These are phyloP conservation scores for Drechslera avenae DNA, from an alignment of 2,329 filamentous ascomycete species.

Conservation along the genomic window DNA sequence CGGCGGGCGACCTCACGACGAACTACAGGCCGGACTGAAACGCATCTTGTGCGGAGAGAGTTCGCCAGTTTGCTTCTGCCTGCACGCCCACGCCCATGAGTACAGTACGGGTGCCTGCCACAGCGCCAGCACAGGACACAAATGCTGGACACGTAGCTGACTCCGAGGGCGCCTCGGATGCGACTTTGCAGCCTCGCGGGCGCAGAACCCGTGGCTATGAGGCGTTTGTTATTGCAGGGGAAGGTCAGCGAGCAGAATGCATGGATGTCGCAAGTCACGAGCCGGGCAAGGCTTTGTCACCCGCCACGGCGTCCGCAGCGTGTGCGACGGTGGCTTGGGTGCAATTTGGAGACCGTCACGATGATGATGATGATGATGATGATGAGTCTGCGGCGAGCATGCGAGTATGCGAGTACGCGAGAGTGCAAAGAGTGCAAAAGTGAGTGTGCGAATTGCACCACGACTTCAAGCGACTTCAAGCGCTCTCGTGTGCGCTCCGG, in stretches of 20 bases:
- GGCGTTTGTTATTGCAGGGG: conserved; percentile 27
- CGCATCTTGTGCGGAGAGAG: conserved; percentile 1
- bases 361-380: not conserved
- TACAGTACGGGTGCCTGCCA: not conserved
- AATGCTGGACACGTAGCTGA: conserved; percentile 13
- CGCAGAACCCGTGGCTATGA: conserved; percentile 19
- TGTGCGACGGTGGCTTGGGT: conserved; percentile 11
- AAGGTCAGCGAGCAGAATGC: conserved; percentile 14
- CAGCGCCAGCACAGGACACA: conserved; percentile 34
- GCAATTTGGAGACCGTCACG: conserved; percentile 4
- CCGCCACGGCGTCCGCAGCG: not conserved
- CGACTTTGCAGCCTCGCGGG: conserved; percentile 22
- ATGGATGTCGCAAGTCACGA: conserved; percentile 25
- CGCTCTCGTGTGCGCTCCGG: no score
- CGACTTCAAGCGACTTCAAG: no score
- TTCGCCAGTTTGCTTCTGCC: conserved; percentile 13
- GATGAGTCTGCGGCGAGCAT: no score
- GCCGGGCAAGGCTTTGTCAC: conserved; percentile 8
- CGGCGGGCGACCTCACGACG: conserved; percentile 15
- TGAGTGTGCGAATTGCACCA: not conserved
- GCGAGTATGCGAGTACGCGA: no score
- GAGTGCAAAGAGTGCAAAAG: not conserved
- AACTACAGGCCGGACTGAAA: conserved; percentile 2
- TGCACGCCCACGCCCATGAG: no score
- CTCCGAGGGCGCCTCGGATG: conserved; percentile 19